These are phyloP conservation scores for Heracleum sosnowskyi DNA, from an alignment of 129 eudicot species.

Conservation along the genomic window DNA sequence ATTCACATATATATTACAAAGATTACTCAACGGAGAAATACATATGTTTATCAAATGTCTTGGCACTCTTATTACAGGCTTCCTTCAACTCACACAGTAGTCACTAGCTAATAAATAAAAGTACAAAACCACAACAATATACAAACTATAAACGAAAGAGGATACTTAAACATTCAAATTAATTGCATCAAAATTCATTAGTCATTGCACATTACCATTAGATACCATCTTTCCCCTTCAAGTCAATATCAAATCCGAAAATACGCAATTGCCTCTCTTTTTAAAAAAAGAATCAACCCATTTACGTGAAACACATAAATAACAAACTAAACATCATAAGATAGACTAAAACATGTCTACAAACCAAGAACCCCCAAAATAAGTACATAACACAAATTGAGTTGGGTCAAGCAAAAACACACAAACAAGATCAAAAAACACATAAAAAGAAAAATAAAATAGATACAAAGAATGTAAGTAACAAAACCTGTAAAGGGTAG, in stretches of 20 bases:
- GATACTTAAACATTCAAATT: background rate
- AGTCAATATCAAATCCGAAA: background rate
- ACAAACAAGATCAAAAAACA: background rate
- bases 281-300: background rate
- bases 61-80: background rate
- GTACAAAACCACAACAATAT: background rate
- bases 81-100: background rate
- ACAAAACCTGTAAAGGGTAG: slow-evolving; percentile 55
- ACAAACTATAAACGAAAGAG: background rate
- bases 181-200: background rate
- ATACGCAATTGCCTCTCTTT: too few relatives aligned
- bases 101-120: background rate
- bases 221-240: background rate
- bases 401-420: background rate
- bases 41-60: background rate
- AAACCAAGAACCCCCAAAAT: background rate
- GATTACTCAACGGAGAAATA: background rate
- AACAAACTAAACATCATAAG: background rate
- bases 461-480: background rate
- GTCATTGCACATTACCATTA: background rate
- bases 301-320: background rate
- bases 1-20: background rate
- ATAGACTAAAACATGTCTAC: background rate
- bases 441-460: background rate
- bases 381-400: background rate